Evolutionary conservation across 140 eudicot species (phyloP).

Genomic region (Oenanthe javanica): DNA sequence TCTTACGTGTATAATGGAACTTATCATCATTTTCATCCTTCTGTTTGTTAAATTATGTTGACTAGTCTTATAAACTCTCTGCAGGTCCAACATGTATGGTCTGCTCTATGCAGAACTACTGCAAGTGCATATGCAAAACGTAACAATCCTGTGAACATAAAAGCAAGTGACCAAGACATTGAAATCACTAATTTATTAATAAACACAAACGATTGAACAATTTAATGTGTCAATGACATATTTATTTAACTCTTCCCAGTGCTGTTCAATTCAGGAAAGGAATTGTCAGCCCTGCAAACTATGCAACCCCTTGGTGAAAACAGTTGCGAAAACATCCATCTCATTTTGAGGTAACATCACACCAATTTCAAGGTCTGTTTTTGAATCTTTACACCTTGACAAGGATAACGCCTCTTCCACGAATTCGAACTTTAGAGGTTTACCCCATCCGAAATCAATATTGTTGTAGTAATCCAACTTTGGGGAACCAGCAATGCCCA

Average conservation of each 20-base stretch:
- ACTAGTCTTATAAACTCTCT: too few species aligned
- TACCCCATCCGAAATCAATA: not conserved
- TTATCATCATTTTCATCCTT: too few species aligned
- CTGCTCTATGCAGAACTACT: too few species aligned
- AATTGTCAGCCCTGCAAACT: not conserved
- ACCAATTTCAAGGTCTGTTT: not conserved
- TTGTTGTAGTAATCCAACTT: not conserved
- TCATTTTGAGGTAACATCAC: not conserved
- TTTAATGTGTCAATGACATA: not conserved
- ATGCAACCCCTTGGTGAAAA: not conserved
- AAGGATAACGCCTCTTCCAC: not conserved
- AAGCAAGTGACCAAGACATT: not conserved
- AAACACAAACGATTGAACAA: not conserved
- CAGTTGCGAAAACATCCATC: not conserved
- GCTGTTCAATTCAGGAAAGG: not conserved
- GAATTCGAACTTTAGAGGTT: not conserved
- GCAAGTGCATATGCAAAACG: not conserved
- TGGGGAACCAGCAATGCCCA: not conserved
- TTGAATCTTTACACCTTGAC: not conserved
- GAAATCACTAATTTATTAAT: not conserved
- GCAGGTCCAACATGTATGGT: too few species aligned
- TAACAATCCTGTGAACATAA: not conserved
- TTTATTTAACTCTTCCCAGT: not conserved
- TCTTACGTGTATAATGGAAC: too few species aligned
- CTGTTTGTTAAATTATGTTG: too few species aligned